Conservation (phyloP, 2,329 filamentous ascomycete genomes). For the Chrysoporthe austroafricana region DNA sequence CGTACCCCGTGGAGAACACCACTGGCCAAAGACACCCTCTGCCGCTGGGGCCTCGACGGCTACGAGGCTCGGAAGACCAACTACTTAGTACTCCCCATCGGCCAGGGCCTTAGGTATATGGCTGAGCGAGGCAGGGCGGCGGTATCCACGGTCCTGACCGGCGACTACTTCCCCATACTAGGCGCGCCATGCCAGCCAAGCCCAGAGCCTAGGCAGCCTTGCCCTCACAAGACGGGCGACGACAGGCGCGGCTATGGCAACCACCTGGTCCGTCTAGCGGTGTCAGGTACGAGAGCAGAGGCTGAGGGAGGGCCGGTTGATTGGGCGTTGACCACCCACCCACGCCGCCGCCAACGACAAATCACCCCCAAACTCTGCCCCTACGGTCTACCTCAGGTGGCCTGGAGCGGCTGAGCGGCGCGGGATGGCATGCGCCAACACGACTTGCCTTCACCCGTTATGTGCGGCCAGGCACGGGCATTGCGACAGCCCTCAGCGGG, state of each 20-base stretch:
- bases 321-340: slow-evolving; percentile 5
- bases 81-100: slow-evolving; percentile 10
- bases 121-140: background rate
- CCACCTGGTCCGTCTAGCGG: background rate
- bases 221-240: background rate
- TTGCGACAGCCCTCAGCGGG: slow-evolving; percentile 12
- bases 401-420: slow-evolving; percentile 17
- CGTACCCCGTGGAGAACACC: slow-evolving; percentile 13
- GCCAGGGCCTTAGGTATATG: slow-evolving; percentile 5
- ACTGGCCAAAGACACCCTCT: background rate
- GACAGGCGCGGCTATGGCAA: slow-evolving; percentile 10
- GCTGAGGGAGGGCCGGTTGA: slow-evolving; percentile 9
- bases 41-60: background rate
- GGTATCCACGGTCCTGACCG: background rate
- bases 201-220: slow-evolving; percentile 1
- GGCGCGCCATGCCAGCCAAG: background rate
- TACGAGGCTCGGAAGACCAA: slow-evolving; percentile 11
- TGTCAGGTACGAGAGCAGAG: background rate
- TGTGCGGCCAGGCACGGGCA: background rate
- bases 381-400: background rate
- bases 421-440: slow-evolving; percentile 11
- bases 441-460: slow-evolving; percentile 1
- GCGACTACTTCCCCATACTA: background rate
- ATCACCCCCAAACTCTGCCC: background rate
- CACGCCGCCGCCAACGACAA: slow-evolving; percentile 3